These are phyloP conservation scores for Tulasnella sp. DNA, from an alignment of 768 basidiomycete genomes.

Conservation along the genomic window DNA sequence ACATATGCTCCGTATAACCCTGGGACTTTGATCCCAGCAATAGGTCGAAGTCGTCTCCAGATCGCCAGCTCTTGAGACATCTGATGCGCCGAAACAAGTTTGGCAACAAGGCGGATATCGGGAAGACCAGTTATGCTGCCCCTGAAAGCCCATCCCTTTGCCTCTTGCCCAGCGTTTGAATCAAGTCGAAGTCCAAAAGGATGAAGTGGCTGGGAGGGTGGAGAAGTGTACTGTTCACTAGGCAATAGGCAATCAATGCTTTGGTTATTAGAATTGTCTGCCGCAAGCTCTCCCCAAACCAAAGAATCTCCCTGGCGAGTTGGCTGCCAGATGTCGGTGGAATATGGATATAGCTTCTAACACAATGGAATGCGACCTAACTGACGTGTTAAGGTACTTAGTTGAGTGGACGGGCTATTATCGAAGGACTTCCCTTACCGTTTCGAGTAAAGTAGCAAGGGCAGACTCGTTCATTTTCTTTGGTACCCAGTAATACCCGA, in stretches of 20 bases:
- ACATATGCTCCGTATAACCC: background rate
- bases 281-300: background rate
- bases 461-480: background rate
- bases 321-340: background rate
- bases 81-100: background rate
- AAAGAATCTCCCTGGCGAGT: background rate
- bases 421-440: background rate
- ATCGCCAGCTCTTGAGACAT: background rate
- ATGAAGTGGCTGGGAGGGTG: background rate
- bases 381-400: background rate
- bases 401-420: background rate
- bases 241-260: background rate
- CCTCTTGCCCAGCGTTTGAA: background rate
- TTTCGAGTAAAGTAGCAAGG: background rate
- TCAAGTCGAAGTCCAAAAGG: background rate
- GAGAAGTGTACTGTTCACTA: background rate
- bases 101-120: background rate
- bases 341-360: background rate
- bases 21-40: background rate
- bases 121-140: background rate
- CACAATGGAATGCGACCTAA: background rate
- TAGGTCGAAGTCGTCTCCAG: background rate
- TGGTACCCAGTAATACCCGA: background rate
- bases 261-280: background rate
- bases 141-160: background rate